These are phyloP conservation scores for Dissoconium aciculare DNA, from an alignment of 2,329 filamentous ascomycete species.

Conservation along the genomic window DNA sequence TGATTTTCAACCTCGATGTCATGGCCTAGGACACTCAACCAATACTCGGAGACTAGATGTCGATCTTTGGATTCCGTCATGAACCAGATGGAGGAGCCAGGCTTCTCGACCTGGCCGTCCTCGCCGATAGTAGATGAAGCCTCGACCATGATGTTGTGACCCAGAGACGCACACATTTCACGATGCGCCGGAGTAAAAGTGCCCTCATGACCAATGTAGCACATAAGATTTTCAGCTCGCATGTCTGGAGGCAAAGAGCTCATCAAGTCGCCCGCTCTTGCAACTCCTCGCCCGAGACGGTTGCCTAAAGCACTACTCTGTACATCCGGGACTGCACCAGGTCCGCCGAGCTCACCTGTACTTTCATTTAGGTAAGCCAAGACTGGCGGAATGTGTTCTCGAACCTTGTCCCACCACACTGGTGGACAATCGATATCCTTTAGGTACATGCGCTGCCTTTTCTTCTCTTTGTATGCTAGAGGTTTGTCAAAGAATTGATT, in stretches of 20 bases:
- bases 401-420: constrained; percentile 70
- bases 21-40: constrained; percentile 80
- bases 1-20: constrained; percentile 95
- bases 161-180: constrained; percentile 93
- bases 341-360: constrained; percentile 43
- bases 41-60: constrained; percentile 82
- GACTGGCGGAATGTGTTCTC: constrained; percentile 61
- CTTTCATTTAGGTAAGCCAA: constrained; percentile 84
- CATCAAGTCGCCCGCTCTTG: constrained; percentile 81
- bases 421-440: constrained; percentile 93
- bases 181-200: constrained; percentile 91
- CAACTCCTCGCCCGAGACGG: constrained; percentile 42
- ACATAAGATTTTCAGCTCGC: constrained; percentile 95
- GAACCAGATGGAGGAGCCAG: constrained; percentile 91
- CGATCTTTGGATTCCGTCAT: constrained; percentile 96
- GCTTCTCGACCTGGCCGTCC: constrained; percentile 54
- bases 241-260: constrained; percentile 73
- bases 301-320: constrained; percentile 27
- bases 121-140: constrained; percentile 51
- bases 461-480: constrained; percentile 61
- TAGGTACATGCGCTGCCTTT: constrained; percentile 74
- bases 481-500: constrained; percentile 59
- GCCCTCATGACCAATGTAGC: constrained; percentile 92
- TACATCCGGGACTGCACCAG: constrained; percentile 38
- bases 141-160: constrained; percentile 98